A percentile compares a stretch with the other conserved stretches of the same genome.
Conservation (phyloP, 2,329 filamentous ascomycete genomes). For the Colletotrichum noveboracense region DNA sequence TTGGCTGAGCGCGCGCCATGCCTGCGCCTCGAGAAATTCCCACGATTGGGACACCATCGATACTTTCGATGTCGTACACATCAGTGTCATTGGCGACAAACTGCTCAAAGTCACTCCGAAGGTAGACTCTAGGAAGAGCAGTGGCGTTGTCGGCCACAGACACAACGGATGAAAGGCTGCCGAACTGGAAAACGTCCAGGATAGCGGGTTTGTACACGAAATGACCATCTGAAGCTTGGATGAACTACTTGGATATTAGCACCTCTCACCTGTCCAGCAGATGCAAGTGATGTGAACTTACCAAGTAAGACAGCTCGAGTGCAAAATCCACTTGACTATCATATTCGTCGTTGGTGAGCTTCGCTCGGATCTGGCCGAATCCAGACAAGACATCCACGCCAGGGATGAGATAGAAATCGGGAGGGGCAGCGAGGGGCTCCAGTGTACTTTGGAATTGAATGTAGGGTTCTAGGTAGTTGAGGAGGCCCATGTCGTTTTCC, state of each 20-base stretch:
- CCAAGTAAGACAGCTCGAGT: slow-evolving; percentile 12
- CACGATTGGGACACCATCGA: slow-evolving; percentile 3
- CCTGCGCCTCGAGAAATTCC: slow-evolving; percentile 12
- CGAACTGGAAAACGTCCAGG: slow-evolving; percentile 9
- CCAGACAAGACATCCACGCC: not conserved
- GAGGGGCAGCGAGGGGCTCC: slow-evolving; percentile 19
- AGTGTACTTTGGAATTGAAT: slow-evolving; percentile 21
- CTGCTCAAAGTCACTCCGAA: not conserved
- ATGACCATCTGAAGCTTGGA: not conserved
- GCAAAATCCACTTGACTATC: slow-evolving; percentile 17
- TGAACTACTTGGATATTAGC: not conserved
- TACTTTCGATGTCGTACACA: slow-evolving; percentile 23
- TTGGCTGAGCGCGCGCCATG: slow-evolving; percentile 3
- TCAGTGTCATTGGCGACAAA: not conserved
- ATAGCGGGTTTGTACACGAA: slow-evolving; percentile 12
- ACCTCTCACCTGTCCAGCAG: not conserved
- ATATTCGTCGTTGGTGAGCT: slow-evolving; percentile 14
- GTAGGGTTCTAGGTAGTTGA: slow-evolving; percentile 23
- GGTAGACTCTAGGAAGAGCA: slow-evolving; percentile 3
- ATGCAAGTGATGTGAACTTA: slow-evolving; percentile 2
- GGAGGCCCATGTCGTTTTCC: slow-evolving; percentile 4
- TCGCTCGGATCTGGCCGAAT: slow-evolving; percentile 16
- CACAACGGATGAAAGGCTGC: not conserved
- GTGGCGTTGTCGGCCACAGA: slow-evolving; percentile 19
- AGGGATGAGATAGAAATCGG: not conserved